Conservation (phyloP, 1,139 yeast genomes). For the Wickerhamomyces sp. region DNA sequence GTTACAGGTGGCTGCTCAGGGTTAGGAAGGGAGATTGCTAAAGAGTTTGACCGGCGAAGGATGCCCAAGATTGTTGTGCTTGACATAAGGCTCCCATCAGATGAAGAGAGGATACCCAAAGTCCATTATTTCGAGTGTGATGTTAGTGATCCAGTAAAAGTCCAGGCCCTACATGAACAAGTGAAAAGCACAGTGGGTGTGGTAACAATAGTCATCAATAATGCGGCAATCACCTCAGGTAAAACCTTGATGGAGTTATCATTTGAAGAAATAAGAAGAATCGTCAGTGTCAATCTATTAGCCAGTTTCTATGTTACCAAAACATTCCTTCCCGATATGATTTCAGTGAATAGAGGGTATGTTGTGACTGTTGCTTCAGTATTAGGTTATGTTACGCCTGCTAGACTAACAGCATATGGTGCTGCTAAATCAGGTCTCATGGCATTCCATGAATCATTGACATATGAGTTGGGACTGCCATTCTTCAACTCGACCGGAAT, state of each 20-base stretch:
- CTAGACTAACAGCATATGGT: slow-evolving; percentile 73
- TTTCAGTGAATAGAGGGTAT: slow-evolving; percentile 59
- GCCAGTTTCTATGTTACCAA: slow-evolving; percentile 70
- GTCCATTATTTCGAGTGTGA: slow-evolving; percentile 64
- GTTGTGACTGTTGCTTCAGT: slow-evolving; percentile 79
- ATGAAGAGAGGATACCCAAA: slow-evolving; percentile 30
- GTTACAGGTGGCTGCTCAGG: slow-evolving; percentile 84
- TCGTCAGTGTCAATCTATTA: slow-evolving; percentile 60
- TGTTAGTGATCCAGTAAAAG: slow-evolving; percentile 46
- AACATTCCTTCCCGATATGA: slow-evolving; percentile 69
- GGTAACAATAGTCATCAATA: slow-evolving; percentile 67
- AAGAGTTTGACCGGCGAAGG: slow-evolving; percentile 35
- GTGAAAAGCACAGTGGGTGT: slow-evolving; percentile 45
- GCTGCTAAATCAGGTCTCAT: slow-evolving; percentile 86
- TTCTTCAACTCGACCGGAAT: slow-evolving; percentile 39
- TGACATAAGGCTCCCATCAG: slow-evolving; percentile 48
- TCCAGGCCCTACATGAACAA: slow-evolving; percentile 32
- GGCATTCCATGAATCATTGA: slow-evolving; percentile 77
- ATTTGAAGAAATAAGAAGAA: slow-evolving; percentile 53
- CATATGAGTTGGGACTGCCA: slow-evolving; percentile 60
- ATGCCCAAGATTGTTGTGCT: slow-evolving; percentile 53
- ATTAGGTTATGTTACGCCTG: slow-evolving; percentile 81
- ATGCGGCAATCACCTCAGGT: slow-evolving; percentile 74
- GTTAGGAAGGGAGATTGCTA: slow-evolving; percentile 62
- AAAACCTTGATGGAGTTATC: slow-evolving; percentile 48